Conservation (phyloP, 2,329 filamentous ascomycete genomes). For the Calycina marina region DNA sequence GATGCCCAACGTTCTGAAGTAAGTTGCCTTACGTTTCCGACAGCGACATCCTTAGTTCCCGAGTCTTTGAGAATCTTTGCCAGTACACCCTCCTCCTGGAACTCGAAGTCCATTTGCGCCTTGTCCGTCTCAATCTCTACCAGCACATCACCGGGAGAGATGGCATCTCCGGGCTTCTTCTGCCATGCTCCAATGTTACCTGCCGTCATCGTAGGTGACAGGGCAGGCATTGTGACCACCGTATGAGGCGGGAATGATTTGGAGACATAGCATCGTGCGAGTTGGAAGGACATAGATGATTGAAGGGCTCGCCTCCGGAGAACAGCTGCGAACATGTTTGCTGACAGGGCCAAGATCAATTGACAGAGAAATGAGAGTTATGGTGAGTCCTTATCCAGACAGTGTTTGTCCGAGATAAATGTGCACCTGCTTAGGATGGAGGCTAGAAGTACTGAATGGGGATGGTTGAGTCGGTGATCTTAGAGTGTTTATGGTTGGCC, state of each 20-base stretch:
- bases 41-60: slow-evolving; percentile 84
- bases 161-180: slow-evolving; percentile 83
- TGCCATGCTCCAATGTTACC: slow-evolving; percentile 97
- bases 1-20: slow-evolving; percentile 7
- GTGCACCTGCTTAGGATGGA: no score
- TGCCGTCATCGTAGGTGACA: slow-evolving; percentile 93
- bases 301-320: slow-evolving; percentile 47
- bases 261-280: slow-evolving; percentile 39
- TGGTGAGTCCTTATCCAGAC: slow-evolving; percentile 11
- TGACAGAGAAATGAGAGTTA: slow-evolving; percentile 11
- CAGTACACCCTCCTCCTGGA: slow-evolving; percentile 92
- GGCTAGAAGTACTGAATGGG: no score
- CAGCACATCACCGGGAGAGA: slow-evolving; percentile 84
- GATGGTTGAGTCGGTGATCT: no score
- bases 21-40: slow-evolving; percentile 68
- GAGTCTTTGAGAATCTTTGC: slow-evolving; percentile 89
- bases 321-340: slow-evolving; percentile 44
- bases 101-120: slow-evolving; percentile 99
- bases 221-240: slow-evolving; percentile 91
- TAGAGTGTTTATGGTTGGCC: no score
- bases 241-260: slow-evolving; percentile 91
- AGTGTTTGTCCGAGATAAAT: slow-evolving; percentile 13
- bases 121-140: slow-evolving; percentile 99
- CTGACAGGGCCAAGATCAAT: slow-evolving; percentile 5
- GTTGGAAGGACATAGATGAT: slow-evolving; percentile 35